These are phyloP conservation scores for Calocybe cyanea DNA, from an alignment of 768 basidiomycete species.

Conservation along the genomic window DNA sequence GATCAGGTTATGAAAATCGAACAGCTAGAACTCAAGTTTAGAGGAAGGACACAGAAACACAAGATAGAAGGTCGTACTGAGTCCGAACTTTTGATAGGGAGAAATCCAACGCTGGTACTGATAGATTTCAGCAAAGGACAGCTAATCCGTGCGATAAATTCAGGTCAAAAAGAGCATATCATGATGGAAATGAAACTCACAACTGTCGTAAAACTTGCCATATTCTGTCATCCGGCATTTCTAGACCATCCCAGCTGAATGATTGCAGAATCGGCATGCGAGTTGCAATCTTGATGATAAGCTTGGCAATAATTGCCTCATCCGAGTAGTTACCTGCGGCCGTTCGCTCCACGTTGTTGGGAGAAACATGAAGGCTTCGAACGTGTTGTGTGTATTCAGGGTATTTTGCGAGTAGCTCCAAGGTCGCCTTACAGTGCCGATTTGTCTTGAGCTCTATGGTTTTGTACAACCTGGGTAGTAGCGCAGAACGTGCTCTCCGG, in stretches of 20 bases:
- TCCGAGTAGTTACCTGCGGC: slow-evolving; percentile 28
- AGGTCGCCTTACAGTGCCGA: slow-evolving; percentile 26
- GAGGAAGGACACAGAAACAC: slow-evolving; percentile 1
- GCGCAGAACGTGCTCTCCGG: slow-evolving; percentile 20
- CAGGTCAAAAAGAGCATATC: neutral
- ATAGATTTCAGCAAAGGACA: slow-evolving; percentile 31
- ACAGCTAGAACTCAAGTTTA: slow-evolving; percentile 22
- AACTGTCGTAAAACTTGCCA: slow-evolving; percentile 31
- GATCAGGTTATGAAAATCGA: slow-evolving; percentile 31
- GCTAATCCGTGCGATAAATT: slow-evolving; percentile 16
- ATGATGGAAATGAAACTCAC: slow-evolving; percentile 10
- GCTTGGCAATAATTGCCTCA: slow-evolving; percentile 25
- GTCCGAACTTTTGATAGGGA: slow-evolving; percentile 27
- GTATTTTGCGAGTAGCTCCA: slow-evolving; percentile 45
- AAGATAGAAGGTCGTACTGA: slow-evolving; percentile 23
- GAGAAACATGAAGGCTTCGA: slow-evolving; percentile 24
- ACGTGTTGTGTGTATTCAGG: slow-evolving; percentile 28
- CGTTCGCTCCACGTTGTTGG: slow-evolving; percentile 32
- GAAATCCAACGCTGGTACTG: slow-evolving; percentile 30
- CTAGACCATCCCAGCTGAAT: slow-evolving; percentile 36
- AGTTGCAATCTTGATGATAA: slow-evolving; percentile 23
- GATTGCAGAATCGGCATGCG: slow-evolving; percentile 21
- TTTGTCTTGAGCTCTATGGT: slow-evolving; percentile 33
- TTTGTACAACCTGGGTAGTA: slow-evolving; percentile 27
- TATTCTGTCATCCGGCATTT: slow-evolving; percentile 30